Base-by-base conservation (phyloP, 805 yeast species). In the Jamesozyma lodderae region DNA sequence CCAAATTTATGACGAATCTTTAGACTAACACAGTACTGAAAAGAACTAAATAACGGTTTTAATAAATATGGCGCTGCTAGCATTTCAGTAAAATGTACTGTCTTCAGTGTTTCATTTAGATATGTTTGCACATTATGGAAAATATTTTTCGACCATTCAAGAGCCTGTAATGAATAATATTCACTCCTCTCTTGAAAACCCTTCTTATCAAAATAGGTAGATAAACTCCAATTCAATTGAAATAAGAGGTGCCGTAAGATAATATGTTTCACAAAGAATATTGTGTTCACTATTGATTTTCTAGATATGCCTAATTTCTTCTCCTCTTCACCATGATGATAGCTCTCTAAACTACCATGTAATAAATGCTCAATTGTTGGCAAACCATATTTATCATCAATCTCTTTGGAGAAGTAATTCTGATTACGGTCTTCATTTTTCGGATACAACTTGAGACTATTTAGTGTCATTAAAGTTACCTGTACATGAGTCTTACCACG, bases 381-480 rank as follows among this genome's bases (percentile, higher is more conserved):
- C 4, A 35, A 21, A 11, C 21, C 21, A 20, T 35, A 35, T 14
- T 20, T 4, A 10, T 24, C 30, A 19, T 35, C 17, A 7, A 13
- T n/a, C 3, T 35, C 23, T 9, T 24, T 27, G 4, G 14, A 10
- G 8, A 17, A 26, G n/a, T 20, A 26, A 11, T 4, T 9, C 20
- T 26, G 19, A 9, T 27, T 4, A 6, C n/a, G n/a, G 21, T 13
- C 19, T 14, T 35, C 37, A 15, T 27, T 19, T 14, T 19, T 14
- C 2, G 37, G 32, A 9, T 20, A 35, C 21, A 35, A n/a, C n/a
- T 27, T 26, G 10, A 35, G 19, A 20, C 27, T 35, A 20, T 35
- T 32, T 13, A 35, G 22, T 8, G 32, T 35, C 15, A 35, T n/a
- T 11, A 35, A 16, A 1, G 32, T 35, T 5, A 27, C 37, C 11